These are phyloP conservation scores for Cystobasidium ongulense DNA, from an alignment of 768 basidiomycete species.

Conservation along the genomic window DNA sequence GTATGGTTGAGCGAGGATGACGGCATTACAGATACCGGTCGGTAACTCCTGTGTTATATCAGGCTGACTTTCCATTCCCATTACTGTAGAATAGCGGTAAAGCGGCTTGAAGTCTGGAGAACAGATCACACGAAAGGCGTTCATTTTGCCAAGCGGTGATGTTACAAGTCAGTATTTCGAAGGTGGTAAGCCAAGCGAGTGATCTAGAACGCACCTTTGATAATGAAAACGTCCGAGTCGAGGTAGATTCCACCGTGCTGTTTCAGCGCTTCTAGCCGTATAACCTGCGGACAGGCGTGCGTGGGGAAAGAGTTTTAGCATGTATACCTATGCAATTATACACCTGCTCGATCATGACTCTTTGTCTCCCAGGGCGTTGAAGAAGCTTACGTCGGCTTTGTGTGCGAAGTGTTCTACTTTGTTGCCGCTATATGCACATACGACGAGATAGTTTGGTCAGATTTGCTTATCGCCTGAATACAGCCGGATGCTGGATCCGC, in stretches of 20 bases:
- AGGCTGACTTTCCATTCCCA: conserved; percentile 39
- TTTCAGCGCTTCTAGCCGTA: conserved; percentile 37
- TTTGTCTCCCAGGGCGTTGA: neutral
- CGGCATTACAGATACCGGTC: conserved; percentile 39
- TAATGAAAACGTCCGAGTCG: conserved; percentile 38
- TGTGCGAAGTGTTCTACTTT: conserved; percentile 38
- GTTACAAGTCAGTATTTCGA: neutral
- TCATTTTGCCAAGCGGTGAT: neutral
- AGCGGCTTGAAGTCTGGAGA: conserved; percentile 37
- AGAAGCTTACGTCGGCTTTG: conserved; percentile 38
- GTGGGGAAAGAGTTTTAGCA: neutral
- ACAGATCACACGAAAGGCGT: neutral
- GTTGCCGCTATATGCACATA: conserved; percentile 23
- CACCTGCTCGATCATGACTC: neutral
- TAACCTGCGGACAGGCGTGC: conserved; percentile 3
- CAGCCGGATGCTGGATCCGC: no score
- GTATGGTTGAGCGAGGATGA: conserved; percentile 39
- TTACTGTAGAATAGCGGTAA: conserved; percentile 34
- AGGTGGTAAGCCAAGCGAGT: neutral
- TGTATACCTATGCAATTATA: neutral
- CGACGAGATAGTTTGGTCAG: no score
- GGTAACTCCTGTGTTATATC: conserved; percentile 30
- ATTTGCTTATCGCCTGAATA: no score
- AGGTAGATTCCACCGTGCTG: conserved; percentile 39
- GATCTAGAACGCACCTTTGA: conserved; percentile 30